Conservation (phyloP, 2,329 filamentous ascomycete species). For the Colletotrichum liaoningense region DNA sequence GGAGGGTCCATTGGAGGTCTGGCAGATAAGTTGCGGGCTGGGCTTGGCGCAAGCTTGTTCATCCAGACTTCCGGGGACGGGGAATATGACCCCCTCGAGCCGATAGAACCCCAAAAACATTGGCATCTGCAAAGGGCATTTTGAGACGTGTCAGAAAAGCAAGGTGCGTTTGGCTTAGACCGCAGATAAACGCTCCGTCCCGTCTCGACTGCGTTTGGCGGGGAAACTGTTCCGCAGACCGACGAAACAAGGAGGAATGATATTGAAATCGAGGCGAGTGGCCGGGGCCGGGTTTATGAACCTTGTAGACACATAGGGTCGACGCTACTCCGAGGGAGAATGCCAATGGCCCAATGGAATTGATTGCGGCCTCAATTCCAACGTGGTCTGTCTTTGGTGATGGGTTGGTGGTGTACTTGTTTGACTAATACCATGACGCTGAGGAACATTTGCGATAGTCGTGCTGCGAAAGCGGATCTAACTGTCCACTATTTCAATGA, state of each 20-base stretch:
- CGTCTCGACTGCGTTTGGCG: conserved; percentile 28
- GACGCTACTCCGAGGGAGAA: conserved; percentile 11
- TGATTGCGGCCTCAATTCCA: conserved; percentile 12
- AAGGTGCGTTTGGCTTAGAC: conserved; percentile 14
- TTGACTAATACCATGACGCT: not conserved
- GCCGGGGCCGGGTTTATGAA: not conserved
- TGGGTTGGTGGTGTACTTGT: conserved; percentile 2
- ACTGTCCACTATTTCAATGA: not conserved
- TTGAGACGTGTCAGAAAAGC: conserved; percentile 34
- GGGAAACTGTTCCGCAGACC: conserved; percentile 27
- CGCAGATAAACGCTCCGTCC: conserved; percentile 33
- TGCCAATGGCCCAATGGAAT: not conserved
- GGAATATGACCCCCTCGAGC: conserved; percentile 9
- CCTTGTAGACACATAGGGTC: conserved; percentile 9
- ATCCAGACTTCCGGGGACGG: conserved; percentile 7
- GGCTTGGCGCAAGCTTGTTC: conserved; percentile 29
- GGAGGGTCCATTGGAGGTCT: conserved; percentile 16
- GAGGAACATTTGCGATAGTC: conserved; percentile 19
- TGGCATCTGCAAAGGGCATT: conserved; percentile 16
- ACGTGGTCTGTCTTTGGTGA: not conserved
- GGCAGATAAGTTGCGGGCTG: conserved; percentile 6
- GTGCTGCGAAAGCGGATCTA: conserved; percentile 2
- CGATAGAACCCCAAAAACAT: not conserved
- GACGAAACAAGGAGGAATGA: conserved; percentile 21
- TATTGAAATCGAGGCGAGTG: conserved; percentile 17